A percentile compares a stretch with the other conserved stretches of the same genome.
Conservation (phyloP, 345 rosid species). For the Linum trigynum region DNA sequence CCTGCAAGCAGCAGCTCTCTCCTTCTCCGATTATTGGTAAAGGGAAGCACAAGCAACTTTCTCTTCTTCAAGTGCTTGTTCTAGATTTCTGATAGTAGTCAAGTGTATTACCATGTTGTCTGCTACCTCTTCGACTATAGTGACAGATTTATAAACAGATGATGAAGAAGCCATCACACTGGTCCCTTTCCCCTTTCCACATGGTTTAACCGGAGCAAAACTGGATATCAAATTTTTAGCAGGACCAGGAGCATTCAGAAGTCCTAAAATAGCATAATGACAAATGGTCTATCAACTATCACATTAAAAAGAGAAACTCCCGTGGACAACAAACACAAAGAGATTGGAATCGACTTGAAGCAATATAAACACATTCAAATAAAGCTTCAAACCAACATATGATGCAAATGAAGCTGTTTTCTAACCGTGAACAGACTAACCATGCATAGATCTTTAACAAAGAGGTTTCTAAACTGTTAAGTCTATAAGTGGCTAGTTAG, state of each 20-base stretch:
- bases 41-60: constrained; percentile 15
- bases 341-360: too few relatives aligned
- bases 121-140: constrained; percentile 8
- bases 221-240: constrained; percentile 17
- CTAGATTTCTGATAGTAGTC: constrained; percentile 9
- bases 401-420: too few relatives aligned
- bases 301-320: not conserved
- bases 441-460: too few relatives aligned
- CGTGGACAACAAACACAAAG: not conserved
- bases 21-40: constrained; percentile 23
- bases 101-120: constrained; percentile 4
- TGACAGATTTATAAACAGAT: constrained; percentile 12
- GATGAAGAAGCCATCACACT: constrained; percentile 15
- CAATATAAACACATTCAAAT: too few relatives aligned
- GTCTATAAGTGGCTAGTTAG: too few relatives aligned
- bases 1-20: constrained; percentile 23
- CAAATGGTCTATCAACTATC: constrained; percentile 15
- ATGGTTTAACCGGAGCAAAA: constrained; percentile 22
- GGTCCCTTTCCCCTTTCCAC: constrained; percentile 17
- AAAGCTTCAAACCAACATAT: too few relatives aligned
- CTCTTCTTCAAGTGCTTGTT: constrained; percentile 16
- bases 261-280: constrained; percentile 22
- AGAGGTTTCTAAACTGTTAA: too few relatives aligned
- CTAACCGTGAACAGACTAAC: too few relatives aligned
- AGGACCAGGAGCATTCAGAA: constrained; percentile 15